phyloP scores from a whole-genome alignment of 2,329 filamentous ascomycete species.

The Xylaria arbuscula region DNA sequence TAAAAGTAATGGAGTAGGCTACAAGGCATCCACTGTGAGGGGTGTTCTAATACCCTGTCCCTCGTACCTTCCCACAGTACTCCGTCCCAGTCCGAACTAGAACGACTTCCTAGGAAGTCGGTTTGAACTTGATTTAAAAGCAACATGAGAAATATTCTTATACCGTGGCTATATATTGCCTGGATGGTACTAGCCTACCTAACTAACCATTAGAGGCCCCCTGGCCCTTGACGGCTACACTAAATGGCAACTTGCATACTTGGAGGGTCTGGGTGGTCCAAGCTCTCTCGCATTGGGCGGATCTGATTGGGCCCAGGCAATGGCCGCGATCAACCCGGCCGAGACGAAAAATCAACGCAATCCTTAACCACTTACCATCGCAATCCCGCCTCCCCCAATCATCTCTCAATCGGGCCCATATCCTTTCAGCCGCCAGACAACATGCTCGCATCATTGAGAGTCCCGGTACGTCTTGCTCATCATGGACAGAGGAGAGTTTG shows the following conservation, averaged over 20 bases:
- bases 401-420: slow-evolving; percentile 61
- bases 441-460: slow-evolving; percentile 68
- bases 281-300: slow-evolving; percentile 34
- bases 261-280: slow-evolving; percentile 31
- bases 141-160: no score
- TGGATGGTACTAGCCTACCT: no score
- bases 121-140: no score
- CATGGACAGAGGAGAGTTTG: no score
- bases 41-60: no score
- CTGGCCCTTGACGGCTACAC: neutral
- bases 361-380: slow-evolving; percentile 37
- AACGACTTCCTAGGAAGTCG: no score
- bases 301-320: slow-evolving; percentile 40
- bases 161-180: no score
- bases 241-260: neutral
- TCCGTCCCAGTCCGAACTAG: no score
- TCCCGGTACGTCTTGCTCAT: slow-evolving; percentile 60
- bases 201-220: no score
- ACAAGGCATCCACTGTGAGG: no score
- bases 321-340: slow-evolving; percentile 29
- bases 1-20: no score
- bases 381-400: slow-evolving; percentile 35
- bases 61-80: no score
- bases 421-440: slow-evolving; percentile 57
- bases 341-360: slow-evolving; percentile 48